Conservation (phyloP, 2,329 filamentous ascomycete genomes). For the Monilinia laxa region DNA sequence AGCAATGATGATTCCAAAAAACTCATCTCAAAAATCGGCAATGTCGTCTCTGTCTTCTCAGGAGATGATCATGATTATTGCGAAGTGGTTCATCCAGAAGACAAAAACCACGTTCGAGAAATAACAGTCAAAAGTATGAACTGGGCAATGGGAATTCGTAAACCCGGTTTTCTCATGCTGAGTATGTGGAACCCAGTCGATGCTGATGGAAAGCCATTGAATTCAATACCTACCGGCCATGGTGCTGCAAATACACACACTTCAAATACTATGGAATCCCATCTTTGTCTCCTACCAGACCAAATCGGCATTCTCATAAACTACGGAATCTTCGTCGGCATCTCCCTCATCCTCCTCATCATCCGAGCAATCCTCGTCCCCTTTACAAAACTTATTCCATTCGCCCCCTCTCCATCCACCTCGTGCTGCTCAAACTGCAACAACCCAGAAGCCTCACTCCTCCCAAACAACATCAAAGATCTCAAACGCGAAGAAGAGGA, state of each 20-base stretch:
- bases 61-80: constrained; percentile 99
- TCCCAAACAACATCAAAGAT: constrained; percentile 33
- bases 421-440: constrained; percentile 9
- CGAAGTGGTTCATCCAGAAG: constrained; percentile 70
- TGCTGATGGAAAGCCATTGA: constrained; percentile 50
- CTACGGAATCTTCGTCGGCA: constrained; percentile 65
- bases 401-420: constrained; percentile 26
- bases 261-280: constrained; percentile 72
- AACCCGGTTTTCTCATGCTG: constrained; percentile 81
- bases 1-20: constrained; percentile 71
- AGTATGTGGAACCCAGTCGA: constrained; percentile 93
- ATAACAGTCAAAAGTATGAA: constrained; percentile 95
- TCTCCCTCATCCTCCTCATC: constrained; percentile 52
- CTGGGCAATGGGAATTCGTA: constrained; percentile 93
- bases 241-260: constrained; percentile 41
- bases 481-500: constrained; percentile 26
- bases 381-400: constrained; percentile 47
- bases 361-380: constrained; percentile 59
- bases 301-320: constrained; percentile 80
- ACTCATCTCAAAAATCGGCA: constrained; percentile 74
- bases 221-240: constrained; percentile 34
- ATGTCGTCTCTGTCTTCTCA: constrained; percentile 83
- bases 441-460: constrained; percentile 24
- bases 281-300: constrained; percentile 86
- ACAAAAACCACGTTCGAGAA: constrained; percentile 64